These are phyloP conservation scores for Fusarium odoratissimum DNA, from an alignment of 2,329 filamentous ascomycete species.

Conservation along the genomic window DNA sequence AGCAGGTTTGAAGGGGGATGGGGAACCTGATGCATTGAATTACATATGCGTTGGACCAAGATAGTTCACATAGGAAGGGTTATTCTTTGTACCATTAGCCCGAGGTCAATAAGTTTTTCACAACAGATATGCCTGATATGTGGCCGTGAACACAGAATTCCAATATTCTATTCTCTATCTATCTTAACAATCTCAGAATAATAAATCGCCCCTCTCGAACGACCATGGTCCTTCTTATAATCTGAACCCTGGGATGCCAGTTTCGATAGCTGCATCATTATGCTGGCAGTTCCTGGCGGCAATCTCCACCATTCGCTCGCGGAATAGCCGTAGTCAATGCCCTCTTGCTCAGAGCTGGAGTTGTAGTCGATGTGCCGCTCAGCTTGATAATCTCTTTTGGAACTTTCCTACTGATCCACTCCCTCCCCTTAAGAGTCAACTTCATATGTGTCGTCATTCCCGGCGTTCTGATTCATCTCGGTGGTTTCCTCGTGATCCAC, in stretches of 20 bases:
- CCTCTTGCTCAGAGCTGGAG: background rate
- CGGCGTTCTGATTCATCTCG: background rate
- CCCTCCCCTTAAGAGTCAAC: background rate
- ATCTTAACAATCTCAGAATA: rapidly evolving
- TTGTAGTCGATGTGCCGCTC: background rate
- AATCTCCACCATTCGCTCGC: background rate
- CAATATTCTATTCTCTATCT: background rate
- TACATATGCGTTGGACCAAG: rapidly evolving
- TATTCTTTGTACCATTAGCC: rapidly evolving
- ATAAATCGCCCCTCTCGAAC: rapidly evolving
- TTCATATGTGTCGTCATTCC: background rate
- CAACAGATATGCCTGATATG: background rate
- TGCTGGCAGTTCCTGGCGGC: too few relatives aligned
- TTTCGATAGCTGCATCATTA: background rate
- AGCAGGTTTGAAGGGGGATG: too few relatives aligned
- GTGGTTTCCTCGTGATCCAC: rapidly evolving
- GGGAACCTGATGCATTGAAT: too few relatives aligned
- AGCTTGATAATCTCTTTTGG: rapidly evolving
- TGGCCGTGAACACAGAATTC: background rate
- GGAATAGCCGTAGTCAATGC: rapidly evolving
- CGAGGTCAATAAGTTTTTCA: too few relatives aligned
- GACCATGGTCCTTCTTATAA: background rate
- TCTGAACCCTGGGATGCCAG: background rate
- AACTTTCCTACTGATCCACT: background rate
- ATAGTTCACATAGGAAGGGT: background rate